These are phyloP conservation scores for Mycogone perniciosa DNA, from an alignment of 2,329 filamentous ascomycete genomes.

Conservation along the genomic window DNA sequence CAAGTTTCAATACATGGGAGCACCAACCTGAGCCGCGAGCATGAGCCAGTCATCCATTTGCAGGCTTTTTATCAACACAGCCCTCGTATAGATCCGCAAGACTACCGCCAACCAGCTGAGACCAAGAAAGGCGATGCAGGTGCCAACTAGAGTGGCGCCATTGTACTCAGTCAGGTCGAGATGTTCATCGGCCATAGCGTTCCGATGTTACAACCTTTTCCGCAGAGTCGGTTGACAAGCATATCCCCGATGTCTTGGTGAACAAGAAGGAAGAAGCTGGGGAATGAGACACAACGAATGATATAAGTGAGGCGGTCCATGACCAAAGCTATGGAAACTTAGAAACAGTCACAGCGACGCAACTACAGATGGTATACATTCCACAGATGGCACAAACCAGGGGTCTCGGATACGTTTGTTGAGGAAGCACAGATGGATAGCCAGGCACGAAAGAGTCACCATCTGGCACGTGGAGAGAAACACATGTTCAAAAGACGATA, in stretches of 20 bases:
- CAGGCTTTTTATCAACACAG: constrained; percentile 38
- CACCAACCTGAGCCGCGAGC: constrained; percentile 40
- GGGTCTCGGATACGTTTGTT: not conserved
- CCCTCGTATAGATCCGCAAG: constrained; percentile 39
- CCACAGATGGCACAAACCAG: constrained; percentile 8
- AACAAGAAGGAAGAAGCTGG: not conserved
- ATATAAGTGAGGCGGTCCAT: not conserved
- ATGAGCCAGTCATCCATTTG: constrained; percentile 50
- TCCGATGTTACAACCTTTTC: constrained; percentile 8
- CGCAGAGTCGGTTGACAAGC: constrained; percentile 4
- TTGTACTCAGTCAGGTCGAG: constrained; percentile 34
- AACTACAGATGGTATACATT: constrained; percentile 6
- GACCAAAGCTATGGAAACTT: not conserved
- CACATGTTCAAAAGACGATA: too few species aligned
- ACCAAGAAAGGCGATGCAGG: constrained; percentile 31
- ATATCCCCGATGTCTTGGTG: not conserved
- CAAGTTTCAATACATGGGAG: not conserved
- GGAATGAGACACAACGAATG: not conserved
- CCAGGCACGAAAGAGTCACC: too few species aligned
- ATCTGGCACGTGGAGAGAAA: too few species aligned
- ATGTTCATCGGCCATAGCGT: constrained; percentile 25
- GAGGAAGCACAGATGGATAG: too few species aligned
- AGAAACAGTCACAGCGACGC: not conserved
- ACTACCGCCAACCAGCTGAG: constrained; percentile 38
- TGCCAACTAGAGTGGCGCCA: constrained; percentile 30